Base-by-base conservation (phyloP, 106 monocot genomes). In the Acorus calamus region DNA sequence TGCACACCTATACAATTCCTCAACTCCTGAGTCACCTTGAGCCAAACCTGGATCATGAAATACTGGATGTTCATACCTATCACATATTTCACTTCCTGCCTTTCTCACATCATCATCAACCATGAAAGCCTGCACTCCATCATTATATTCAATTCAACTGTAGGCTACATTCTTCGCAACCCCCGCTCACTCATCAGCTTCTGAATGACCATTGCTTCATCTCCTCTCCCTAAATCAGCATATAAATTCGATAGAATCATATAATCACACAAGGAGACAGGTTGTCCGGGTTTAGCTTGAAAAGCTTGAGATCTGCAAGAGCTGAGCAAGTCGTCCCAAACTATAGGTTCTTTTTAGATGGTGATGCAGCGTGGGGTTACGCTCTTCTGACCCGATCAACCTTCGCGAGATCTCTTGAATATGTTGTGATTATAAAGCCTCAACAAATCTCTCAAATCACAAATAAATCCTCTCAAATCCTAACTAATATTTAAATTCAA, bases 261-360 rank as follows among this genome's bases (percentile, higher is more conserved):
- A 28, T 0, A 28, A 96, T 86, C 43, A 90, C 79, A 71, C 90
- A 96, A 2, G 87, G 74, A n/a, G 89, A 54, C 2, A 87, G 72
- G 42, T 87, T 96, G n/a, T 74, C 56, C 0, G 84, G 86, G 44
- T 90, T 90, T 53, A 87, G 57, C 2, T 67, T 53, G 47, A 90
- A 87, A 57, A 96, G 80, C 43, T 83, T 96, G 94, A 63, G 85
- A 64, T 8, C 70, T 84, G 70, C 94, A 90, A 47, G 90, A 68
- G 73, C 80, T 87, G 7, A 96, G 78, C 57, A 96, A 66, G 13
- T 90, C 86, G 57, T 96, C 90, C 94, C 94, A 96, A n/a, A 96
- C 64, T 14, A 90, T 87, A 13, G 94, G 84, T 74, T 90, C 87
- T 76, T 28, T 1, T 28, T 28, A 28, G 28, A 28, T 28, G 28